Evolutionary conservation across 352 stramenopile species (phyloP), one percentile per base, ranked within the genome.

Genomic region (Phytophthora hybrid): DNA sequence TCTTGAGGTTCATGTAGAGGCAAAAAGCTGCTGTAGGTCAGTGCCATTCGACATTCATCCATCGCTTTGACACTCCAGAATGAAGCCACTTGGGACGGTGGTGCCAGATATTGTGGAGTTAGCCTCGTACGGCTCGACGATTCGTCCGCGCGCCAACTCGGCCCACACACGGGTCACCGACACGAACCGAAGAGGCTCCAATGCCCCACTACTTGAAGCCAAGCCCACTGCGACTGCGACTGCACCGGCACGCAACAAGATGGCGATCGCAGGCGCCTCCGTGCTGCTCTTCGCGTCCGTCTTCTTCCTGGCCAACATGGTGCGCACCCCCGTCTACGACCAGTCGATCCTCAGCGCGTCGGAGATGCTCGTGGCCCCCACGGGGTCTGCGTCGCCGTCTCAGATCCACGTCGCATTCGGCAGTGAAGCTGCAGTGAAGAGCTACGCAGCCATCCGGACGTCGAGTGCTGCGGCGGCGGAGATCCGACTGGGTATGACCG

Each of bases 401-500:
- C 84, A 91, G 59, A 64, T 91, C 16, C 81, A 85, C 65, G 56
- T 91, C 53, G 80, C 84, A 4, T 74, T 91, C 6, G 80, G 70
- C 29, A 70, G 81, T 57, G 71, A 83, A 73, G 49, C 69, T 16
- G 29, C 39, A 52, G 56, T 75, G n/a, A 68, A 57, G 51, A 62
- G 39, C 37, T 71, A 66, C 56, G 55, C 60, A 26, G 51, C 55
- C 41, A 66, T 64, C 16, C 29, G 37, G 14, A 54, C 63, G 16
- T 72, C 65, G 0, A 58, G 32, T 7, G 37, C 55, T n/a, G 53
- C 31, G 18, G 54, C 55, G 2, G 21, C 32, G 0, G 68, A 59
- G 59, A 44, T 46, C n/a, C 67, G 68, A 11, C 19, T 86, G 26
- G 86, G 86, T 0, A 82, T 93, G 29, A 80, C 81, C 1, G 74